Evolutionary conservation across 75 land plant genomes (phyloP), one percentile per base, ranked within the genome.

Genomic region (Ceratopteris richardii): DNA sequence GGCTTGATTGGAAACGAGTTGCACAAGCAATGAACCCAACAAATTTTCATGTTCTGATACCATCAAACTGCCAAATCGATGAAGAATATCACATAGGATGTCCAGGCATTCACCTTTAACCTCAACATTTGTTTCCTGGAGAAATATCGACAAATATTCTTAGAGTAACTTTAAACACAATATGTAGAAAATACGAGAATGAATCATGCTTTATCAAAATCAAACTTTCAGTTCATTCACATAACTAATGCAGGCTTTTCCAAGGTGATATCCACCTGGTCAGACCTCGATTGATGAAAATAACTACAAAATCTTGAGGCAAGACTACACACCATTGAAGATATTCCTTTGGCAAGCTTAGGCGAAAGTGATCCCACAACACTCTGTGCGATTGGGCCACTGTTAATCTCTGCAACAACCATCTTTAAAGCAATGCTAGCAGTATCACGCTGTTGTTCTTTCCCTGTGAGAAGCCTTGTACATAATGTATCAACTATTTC

Each of bases 401-500:
- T 73, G 3, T 77, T 57, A 31, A 94, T 78, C 77, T 94, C 99
- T 59, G 99, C 48, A 55, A 90, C 69, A 55, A 94, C 78, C 44
- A 88, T 94, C 80, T 94, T 94, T 60, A 94, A 62, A 29, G 99
- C 99, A 61, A 94, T 94, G 66, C 96, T 83, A 37, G 96, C 84
- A 62, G 83, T 77, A 44, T 94, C 99, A 47, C 96, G 99, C 46
- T 87, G 79, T 46, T 79, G 96, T 59, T 86, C 99, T 60, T 80
- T 94, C 18, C 88, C 99, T 71, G 83, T 79, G 4, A 94, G 64
- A 61, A 94, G 44, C 62, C 82, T 86, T 31, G 68, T 66, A 52
- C 96, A 94, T 27, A 94, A 70, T 52, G 86, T 77, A 40, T 75
- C 72, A 26, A 80, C 67, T 82, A 94, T 94, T 57, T 94, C 99